Conservation (phyloP, 208 protist species). For the Acanthamoeba royreba region DNA sequence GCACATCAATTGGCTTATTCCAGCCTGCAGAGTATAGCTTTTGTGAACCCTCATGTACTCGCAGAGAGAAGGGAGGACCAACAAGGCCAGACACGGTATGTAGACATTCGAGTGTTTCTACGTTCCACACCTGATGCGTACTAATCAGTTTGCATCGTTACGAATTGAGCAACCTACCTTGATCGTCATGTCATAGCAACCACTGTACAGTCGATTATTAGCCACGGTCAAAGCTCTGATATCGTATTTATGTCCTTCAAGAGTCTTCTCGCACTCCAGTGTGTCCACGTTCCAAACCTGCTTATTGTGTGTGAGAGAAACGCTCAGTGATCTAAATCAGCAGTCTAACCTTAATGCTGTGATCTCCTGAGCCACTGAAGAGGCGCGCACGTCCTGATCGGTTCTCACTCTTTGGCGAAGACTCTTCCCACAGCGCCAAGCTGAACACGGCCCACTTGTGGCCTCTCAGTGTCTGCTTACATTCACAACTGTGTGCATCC, state of each 20-base stretch:
- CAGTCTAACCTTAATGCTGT: too few relatives aligned
- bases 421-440: constrained; percentile 17
- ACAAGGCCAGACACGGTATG: neutral
- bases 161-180: neutral
- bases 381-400: neutral
- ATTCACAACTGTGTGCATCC: neutral
- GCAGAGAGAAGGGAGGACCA: neutral
- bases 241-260: neutral
- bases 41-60: neutral
- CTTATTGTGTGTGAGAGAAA: too few relatives aligned
- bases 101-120: neutral
- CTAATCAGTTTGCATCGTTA: neutral
- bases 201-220: neutral
- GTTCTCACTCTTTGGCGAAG: neutral
- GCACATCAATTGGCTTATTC: constrained; percentile 15
- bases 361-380: neutral
- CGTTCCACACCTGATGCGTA: neutral
- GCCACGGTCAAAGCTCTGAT: neutral
- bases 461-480: neutral
- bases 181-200: constrained; percentile 24
- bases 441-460: constrained; percentile 7
- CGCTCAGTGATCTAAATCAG: too few relatives aligned
- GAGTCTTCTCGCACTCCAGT: neutral
- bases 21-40: neutral
- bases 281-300: neutral